Conservation (phyloP, 352 stramenopile genomes). For the Pythium rhizo-oryzae region DNA sequence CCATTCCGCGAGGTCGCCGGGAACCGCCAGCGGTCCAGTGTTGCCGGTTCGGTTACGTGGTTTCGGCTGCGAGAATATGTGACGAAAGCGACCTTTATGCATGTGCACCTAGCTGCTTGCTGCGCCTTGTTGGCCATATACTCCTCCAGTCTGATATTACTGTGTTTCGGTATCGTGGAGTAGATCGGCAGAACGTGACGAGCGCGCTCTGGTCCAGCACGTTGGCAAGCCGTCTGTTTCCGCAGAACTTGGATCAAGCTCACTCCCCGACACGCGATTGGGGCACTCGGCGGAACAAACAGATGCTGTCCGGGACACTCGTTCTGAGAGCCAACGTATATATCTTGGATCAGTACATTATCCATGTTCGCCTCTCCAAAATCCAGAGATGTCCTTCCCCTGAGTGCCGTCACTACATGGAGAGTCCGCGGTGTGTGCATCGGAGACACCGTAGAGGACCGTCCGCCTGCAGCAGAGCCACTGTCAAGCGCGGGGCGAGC, state of each 20-base stretch:
- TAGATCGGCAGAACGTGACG: slow-evolving; percentile 10
- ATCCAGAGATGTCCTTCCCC: background rate
- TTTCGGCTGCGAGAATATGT: too few species aligned
- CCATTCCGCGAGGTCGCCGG: background rate
- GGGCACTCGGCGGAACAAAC: too few species aligned
- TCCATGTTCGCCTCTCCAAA: background rate
- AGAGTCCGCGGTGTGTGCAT: background rate
- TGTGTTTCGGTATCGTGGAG: background rate
- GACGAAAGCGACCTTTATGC: too few species aligned
- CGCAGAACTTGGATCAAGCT: slow-evolving; percentile 22
- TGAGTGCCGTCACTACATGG: background rate
- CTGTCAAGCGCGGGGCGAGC: background rate
- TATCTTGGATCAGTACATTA: background rate
- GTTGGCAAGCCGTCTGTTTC: slow-evolving; percentile 6
- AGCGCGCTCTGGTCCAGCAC: too few species aligned
- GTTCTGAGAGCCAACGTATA: background rate
- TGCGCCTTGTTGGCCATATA: background rate
- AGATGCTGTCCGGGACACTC: too few species aligned
- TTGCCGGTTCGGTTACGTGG: too few species aligned
- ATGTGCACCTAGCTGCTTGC: background rate
- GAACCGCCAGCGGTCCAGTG: too few species aligned
- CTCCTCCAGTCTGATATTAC: background rate
- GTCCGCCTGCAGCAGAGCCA: background rate
- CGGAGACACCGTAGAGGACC: background rate
- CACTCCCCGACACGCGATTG: too few species aligned